Base-by-base conservation (phyloP, 106 monocot genomes). In the Allium cepa region DNA sequence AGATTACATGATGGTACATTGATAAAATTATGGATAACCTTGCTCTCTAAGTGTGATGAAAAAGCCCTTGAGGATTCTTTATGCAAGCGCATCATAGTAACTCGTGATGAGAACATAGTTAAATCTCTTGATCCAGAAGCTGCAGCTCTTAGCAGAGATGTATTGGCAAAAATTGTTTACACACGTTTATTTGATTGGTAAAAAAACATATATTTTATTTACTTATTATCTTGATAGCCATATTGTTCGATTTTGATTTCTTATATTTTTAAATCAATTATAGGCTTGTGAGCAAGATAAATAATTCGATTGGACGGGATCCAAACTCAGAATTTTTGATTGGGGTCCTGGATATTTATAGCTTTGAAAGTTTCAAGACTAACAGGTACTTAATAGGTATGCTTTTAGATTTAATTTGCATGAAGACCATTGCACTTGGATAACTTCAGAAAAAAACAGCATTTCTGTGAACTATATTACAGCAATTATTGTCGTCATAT, bases 241-340 rank as follows among this genome's bases (percentile, higher is more conserved):
- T 67, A 36, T 67, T 67, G 66, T 51, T 18, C 12, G 13, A 36
- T 36, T 36, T 67, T 47, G 10, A n/a, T 9, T 67, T 11, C 4
- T 67, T 7, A 47, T 50, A 51, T n/a, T 50, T 68, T 28, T 27
- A 72, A 59, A 46, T 51, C 10, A 17, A 16, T 78, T 69, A 13
- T 78, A 90, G 90, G 90, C 83, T 90, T 79, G 90, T 90, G 47
- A 80, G 86, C 46, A 90, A 83, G 57, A 83, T 90, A 52, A 90
- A 90, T 50, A 90, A 80, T 56, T 86, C 90, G 45, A 77, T 90
- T 73, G 90, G 90, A 14, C 90, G 86, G 73, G 90, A 90, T 73
- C 50, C 48, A 13, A 66, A 86, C 79, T 90, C 83, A 57, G 79
- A 79, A 63, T 64, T 53, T 58, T 59, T 79, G 57, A 83, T 83